These are phyloP conservation scores for Yamadazyma trypodendri DNA, from an alignment of 1,139 yeast genomes.

Conservation along the genomic window DNA sequence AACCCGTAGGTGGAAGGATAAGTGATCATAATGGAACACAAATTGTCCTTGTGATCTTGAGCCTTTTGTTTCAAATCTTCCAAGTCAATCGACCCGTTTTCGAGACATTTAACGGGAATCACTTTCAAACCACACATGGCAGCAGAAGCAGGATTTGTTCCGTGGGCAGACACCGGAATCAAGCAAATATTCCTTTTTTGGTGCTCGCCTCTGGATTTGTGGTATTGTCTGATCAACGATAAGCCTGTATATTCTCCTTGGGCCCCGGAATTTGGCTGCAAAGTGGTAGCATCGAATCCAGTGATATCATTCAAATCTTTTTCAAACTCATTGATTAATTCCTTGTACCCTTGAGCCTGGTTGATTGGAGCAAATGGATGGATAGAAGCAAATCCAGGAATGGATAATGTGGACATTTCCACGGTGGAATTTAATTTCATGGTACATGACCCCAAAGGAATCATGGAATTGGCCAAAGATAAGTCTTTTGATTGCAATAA, in stretches of 20 bases:
- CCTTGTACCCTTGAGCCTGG: slow-evolving; percentile 83
- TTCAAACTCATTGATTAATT: slow-evolving; percentile 74
- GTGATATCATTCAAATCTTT: slow-evolving; percentile 87
- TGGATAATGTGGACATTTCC: slow-evolving; percentile 89
- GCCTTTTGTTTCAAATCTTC: slow-evolving; percentile 75
- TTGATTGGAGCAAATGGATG: slow-evolving; percentile 92
- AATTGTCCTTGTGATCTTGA: slow-evolving; percentile 58
- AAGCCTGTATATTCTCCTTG: slow-evolving; percentile 97
- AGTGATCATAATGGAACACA: slow-evolving; percentile 94
- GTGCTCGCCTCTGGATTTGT: slow-evolving; percentile 66
- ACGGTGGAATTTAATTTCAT: slow-evolving; percentile 96
- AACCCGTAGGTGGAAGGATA: slow-evolving; percentile 97
- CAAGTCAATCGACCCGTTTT: slow-evolving; percentile 83
- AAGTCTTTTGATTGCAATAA: slow-evolving; percentile 83
- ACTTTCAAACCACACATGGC: slow-evolving; percentile 96
- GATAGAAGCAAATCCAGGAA: slow-evolving; percentile 85
- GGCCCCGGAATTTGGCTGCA: slow-evolving; percentile 98
- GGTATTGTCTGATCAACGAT: slow-evolving; percentile 79
- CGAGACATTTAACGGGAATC: slow-evolving; percentile 83
- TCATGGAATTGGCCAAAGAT: slow-evolving; percentile 94
- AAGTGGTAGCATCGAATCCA: slow-evolving; percentile 89
- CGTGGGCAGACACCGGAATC: slow-evolving; percentile 97
- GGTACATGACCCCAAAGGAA: slow-evolving; percentile 95
- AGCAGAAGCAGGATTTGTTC: slow-evolving; percentile 98
- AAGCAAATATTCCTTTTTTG: slow-evolving; percentile 78